Conservation (phyloP, 1,139 yeast species). For the Pichiaceae sp. region DNA sequence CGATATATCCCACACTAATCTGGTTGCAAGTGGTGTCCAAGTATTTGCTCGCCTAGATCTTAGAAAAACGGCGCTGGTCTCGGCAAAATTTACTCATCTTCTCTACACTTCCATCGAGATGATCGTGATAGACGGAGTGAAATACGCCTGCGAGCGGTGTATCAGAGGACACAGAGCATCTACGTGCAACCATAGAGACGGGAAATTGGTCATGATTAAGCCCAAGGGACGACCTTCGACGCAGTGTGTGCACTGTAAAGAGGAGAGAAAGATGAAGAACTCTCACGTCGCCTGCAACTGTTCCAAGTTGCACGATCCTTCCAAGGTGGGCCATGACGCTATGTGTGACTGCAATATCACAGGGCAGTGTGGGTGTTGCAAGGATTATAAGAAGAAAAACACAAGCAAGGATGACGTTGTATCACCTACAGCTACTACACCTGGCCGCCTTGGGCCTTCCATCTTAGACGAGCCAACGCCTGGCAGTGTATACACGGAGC, state of each 20-base stretch:
- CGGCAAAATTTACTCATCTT: too few relatives aligned
- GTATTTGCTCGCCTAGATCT: too few relatives aligned
- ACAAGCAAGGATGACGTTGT: neutral
- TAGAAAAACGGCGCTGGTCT: too few relatives aligned
- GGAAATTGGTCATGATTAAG: conserved; percentile 84
- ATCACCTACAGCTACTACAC: neutral
- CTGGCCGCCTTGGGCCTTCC: neutral
- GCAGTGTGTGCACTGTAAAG: conserved; percentile 84
- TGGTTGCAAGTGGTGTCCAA: too few relatives aligned
- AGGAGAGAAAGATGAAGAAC: conserved; percentile 61
- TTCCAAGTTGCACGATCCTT: conserved; percentile 36
- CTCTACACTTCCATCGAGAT: conserved; percentile 34
- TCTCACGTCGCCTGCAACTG: conserved; percentile 72
- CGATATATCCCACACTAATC: too few relatives aligned
- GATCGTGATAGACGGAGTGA: conserved; percentile 87
- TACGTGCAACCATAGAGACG: conserved; percentile 86
- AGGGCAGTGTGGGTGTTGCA: conserved; percentile 2
- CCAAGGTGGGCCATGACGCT: conserved; percentile 33
- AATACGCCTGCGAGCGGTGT: conserved; percentile 94
- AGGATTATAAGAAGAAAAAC: neutral
- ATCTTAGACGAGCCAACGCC: neutral
- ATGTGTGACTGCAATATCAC: conserved; percentile 2
- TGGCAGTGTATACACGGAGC: neutral
- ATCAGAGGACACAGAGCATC: conserved; percentile 95
- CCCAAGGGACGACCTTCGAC: conserved; percentile 95